A percentile compares a stretch with the other conserved stretches of the same genome.
These are phyloP conservation scores for Suhomyces chickasaworum DNA, from an alignment of 1,139 yeast genomes.

Conservation along the genomic window DNA sequence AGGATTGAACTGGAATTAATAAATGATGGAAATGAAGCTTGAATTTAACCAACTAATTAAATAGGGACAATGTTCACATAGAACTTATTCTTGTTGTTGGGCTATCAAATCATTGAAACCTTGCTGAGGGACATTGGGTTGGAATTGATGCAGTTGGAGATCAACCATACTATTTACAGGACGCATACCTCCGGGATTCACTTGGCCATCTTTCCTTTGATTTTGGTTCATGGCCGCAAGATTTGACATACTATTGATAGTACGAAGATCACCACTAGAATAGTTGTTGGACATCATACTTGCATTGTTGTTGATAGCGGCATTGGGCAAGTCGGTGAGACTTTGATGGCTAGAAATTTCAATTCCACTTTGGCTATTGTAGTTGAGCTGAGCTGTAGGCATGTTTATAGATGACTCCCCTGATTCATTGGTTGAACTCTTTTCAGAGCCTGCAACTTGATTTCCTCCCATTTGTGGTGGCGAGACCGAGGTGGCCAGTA, in stretches of 20 bases:
- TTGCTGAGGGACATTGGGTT: conserved; percentile 9
- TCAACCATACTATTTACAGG: conserved; percentile 42
- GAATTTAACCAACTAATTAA: too few species aligned
- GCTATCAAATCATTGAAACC: conserved; percentile 8
- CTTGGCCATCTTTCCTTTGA: conserved; percentile 13
- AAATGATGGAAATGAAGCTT: too few species aligned
- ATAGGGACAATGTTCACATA: neutral
- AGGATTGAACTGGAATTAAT: too few species aligned
- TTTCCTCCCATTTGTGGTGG: neutral
- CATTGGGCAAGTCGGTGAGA: conserved; percentile 34
- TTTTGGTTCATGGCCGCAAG: conserved; percentile 25
- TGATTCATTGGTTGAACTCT: conserved; percentile 15
- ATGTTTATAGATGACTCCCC: conserved; percentile 14
- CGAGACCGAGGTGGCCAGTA: neutral
- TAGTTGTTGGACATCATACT: conserved; percentile 8
- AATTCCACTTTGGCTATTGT: conserved; percentile 6
- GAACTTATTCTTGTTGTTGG: conserved; percentile 10
- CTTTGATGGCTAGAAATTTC: conserved; percentile 17
- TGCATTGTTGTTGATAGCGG: conserved; percentile 31
- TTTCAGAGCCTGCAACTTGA: neutral
- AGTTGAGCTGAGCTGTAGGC: conserved; percentile 7
- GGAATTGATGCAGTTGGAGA: conserved; percentile 24
- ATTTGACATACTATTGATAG: conserved; percentile 44
- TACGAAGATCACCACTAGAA: conserved; percentile 27
- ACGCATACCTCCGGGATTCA: conserved; percentile 23